These are phyloP conservation scores for Letharia lupina DNA, from an alignment of 495 filamentous ascomycete genomes.

Conservation along the genomic window DNA sequence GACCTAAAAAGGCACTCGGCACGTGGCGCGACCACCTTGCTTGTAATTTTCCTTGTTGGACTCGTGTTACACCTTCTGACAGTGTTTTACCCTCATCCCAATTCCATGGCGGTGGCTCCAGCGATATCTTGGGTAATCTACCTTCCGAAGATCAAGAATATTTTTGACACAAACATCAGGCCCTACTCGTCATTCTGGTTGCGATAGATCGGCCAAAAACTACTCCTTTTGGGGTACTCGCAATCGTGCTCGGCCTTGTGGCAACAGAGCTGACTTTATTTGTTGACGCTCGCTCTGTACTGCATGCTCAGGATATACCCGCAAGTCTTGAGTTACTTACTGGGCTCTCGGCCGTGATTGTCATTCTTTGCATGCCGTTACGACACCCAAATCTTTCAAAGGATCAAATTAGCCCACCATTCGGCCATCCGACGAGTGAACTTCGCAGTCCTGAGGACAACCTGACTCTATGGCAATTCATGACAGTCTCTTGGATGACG, in stretches of 20 bases:
- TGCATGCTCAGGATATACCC: slow-evolving; percentile 31
- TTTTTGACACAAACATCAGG: slow-evolving; percentile 31
- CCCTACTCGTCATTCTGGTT: slow-evolving; percentile 37
- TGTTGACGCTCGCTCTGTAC: slow-evolving; percentile 25
- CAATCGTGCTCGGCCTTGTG: slow-evolving; percentile 31
- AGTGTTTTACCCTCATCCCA: slow-evolving; percentile 29
- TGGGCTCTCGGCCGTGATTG: slow-evolving; percentile 37
- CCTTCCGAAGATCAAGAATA: background rate
- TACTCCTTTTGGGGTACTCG: slow-evolving; percentile 36
- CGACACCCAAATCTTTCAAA: slow-evolving; percentile 49
- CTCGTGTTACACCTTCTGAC: slow-evolving; percentile 36
- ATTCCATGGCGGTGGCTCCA: slow-evolving; percentile 29
- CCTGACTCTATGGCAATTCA: slow-evolving; percentile 69
- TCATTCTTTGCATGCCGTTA: slow-evolving; percentile 65
- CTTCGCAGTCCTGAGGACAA: slow-evolving; percentile 77
- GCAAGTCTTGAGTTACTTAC: slow-evolving; percentile 36
- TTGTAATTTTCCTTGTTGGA: slow-evolving; percentile 36
- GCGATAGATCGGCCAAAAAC: slow-evolving; percentile 41
- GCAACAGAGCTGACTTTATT: slow-evolving; percentile 33
- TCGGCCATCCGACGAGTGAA: slow-evolving; percentile 45
- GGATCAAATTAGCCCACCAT: slow-evolving; percentile 54
- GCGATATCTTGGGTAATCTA: slow-evolving; percentile 42
- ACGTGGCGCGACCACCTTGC: slow-evolving; percentile 34
- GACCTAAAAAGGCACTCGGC: slow-evolving; percentile 26
- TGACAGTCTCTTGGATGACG: slow-evolving; percentile 75